Evolutionary conservation across 2,329 filamentous ascomycete species (phyloP).

Genomic region (Penicillium fuscoglaucum): DNA sequence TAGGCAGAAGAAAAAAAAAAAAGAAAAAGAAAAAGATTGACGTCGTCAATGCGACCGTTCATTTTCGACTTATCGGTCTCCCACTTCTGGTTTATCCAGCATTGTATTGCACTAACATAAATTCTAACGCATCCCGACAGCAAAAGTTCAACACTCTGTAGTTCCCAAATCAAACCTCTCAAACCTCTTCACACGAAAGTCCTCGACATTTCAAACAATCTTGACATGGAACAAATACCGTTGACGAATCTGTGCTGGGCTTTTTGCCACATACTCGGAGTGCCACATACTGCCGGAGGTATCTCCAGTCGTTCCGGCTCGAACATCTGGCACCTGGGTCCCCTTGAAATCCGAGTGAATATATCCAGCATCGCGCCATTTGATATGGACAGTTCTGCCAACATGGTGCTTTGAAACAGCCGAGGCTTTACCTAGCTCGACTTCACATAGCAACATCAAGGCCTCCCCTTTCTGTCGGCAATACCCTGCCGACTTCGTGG

Average conservation of each 20-base stretch:
- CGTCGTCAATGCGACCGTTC: no score
- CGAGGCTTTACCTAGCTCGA: constrained; percentile 9
- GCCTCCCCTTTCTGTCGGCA: neutral
- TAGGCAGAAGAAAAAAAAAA: no score
- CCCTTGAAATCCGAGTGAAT: constrained; percentile 15
- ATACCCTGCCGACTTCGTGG: constrained; percentile 14
- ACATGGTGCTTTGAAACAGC: neutral
- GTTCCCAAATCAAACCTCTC: neutral
- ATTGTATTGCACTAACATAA: neutral
- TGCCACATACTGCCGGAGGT: neutral
- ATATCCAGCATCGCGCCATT: constrained; percentile 13
- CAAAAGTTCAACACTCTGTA: neutral
- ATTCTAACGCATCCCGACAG: neutral
- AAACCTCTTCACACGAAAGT: neutral
- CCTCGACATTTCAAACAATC: constrained; percentile 18
- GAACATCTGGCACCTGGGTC: constrained; percentile 10
- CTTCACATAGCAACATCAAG: constrained; percentile 21
- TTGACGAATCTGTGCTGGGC: constrained; percentile 42
- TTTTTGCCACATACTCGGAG: constrained; percentile 45
- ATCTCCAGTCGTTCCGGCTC: neutral
- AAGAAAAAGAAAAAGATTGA: no score
- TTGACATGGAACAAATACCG: constrained; percentile 40
- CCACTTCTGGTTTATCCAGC: neutral
- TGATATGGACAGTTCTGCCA: neutral
- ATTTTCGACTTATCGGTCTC: no score